Conservation (phyloP, 192 early-diverging fungal species). For the Pilaira anomala region DNA sequence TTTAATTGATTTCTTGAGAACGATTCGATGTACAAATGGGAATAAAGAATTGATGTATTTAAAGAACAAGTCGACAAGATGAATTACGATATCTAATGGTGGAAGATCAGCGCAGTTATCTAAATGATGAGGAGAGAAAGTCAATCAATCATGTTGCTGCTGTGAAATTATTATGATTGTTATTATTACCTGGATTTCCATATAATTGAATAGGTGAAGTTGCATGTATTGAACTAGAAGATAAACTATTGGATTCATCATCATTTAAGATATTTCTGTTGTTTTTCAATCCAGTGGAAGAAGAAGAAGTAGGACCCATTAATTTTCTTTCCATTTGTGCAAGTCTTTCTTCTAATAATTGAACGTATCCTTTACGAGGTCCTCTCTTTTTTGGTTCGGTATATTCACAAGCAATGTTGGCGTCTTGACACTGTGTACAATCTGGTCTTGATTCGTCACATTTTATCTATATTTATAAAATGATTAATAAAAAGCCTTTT, state of each 20-base stretch:
- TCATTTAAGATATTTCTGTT: not conserved
- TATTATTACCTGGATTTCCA: conserved; percentile 1
- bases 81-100: conserved; percentile 40
- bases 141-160: not conserved
- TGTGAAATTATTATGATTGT: not conserved
- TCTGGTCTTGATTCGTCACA: conserved; percentile 29
- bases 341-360: conserved; percentile 30
- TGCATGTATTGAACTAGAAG: not conserved
- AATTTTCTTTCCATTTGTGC: conserved; percentile 19
- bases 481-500: not conserved
- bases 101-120: conserved; percentile 31
- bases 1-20: conserved; percentile 41
- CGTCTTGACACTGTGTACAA: conserved; percentile 26
- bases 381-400: conserved; percentile 25
- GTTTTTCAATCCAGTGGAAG: not conserved
- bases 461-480: conserved; percentile 24
- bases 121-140: not conserved
- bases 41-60: conserved; percentile 43
- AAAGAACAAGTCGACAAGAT: conserved; percentile 48
- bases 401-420: conserved; percentile 15
- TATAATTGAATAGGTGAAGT: conserved; percentile 15
- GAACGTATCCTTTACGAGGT: conserved; percentile 34
- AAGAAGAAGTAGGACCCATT: conserved; percentile 3
- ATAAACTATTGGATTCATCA: not conserved
- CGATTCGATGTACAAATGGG: conserved; percentile 45